Evolutionary conservation across 352 stramenopile genomes (phyloP).

Genomic region (Phytophthora sojae): DNA sequence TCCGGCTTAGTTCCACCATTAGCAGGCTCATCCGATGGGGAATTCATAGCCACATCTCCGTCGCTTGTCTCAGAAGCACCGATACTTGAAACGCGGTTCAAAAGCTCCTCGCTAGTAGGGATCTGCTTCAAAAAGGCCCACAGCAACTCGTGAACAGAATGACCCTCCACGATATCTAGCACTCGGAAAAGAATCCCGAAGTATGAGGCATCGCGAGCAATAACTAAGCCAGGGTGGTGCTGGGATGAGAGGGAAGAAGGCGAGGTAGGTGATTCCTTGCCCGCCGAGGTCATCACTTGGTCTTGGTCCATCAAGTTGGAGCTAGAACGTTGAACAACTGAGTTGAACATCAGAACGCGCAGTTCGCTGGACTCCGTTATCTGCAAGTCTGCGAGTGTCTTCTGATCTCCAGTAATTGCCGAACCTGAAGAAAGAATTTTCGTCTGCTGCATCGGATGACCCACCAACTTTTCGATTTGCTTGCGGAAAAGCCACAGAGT

Average conservation of each 20-base stretch:
- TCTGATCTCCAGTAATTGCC: conserved; percentile 77
- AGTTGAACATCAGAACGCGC: conserved; percentile 85
- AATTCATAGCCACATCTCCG: conserved; percentile 57
- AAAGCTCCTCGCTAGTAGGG: conserved; percentile 74
- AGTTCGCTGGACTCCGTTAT: conserved; percentile 82
- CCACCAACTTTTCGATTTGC: conserved; percentile 75
- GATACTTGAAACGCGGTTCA: conserved; percentile 70
- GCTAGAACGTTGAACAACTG: conserved; percentile 65
- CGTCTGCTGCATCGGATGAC: conserved; percentile 80
- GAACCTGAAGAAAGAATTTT: conserved; percentile 82
- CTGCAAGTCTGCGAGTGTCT: conserved; percentile 83
- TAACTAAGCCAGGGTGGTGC: conserved; percentile 70
- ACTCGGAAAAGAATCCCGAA: conserved; percentile 89
- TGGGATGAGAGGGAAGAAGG: conserved; percentile 26
- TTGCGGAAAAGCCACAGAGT: conserved; percentile 75
- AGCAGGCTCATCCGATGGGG: conserved; percentile 22
- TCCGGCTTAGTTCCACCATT: conserved; percentile 44
- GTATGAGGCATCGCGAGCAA: conserved; percentile 72
- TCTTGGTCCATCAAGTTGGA: conserved; percentile 49
- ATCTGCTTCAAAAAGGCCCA: conserved; percentile 89
- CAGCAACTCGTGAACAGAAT: conserved; percentile 72
- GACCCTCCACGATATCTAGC: conserved; percentile 66
- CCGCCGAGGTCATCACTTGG: conserved; percentile 37
- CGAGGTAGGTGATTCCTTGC: conserved; percentile 27
- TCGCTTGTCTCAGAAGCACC: conserved; percentile 39